Evolutionary conservation across 257 asterid species (phyloP), one percentile per base, ranked within the genome.

Genomic region (Verbena officinalis): DNA sequence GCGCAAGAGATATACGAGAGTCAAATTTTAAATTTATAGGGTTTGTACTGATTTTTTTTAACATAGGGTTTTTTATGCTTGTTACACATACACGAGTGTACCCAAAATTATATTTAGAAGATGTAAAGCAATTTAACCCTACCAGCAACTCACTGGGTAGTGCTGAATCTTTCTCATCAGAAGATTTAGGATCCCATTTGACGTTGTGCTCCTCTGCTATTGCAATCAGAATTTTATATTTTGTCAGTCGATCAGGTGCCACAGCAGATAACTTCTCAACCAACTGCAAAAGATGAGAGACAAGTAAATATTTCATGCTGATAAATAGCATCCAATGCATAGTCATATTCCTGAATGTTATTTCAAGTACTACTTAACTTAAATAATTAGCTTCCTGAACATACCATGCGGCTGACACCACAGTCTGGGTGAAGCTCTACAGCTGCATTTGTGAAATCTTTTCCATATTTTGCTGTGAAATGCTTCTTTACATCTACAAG

Each of bases 341-440:
- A 16, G 22, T n/a, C 8, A 20, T 17, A 34, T 40, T 43, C 51
- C 40, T 7, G n/a, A 50, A 52, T 7, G 33, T 40, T 27, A 78
- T 59, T n/a, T 55, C 33, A 33, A 65, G 64, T 36, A 21, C 16
- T 12, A 44, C 46, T 42, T 10, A 55, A 56, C n/a, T n/a, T n/a
- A n/a, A 5, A 19, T 10, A 20, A 45, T 52, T 27, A 65, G 69
- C 53, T 52, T 67, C 45, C 42, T 30, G 79, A 80, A 77, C 77
- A 34, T 83, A 90, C 97, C 95, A 84, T 67, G 69, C 95, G 93
- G 83, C 93, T 78, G 50, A 91, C 97, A 73, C 97, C 97, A 79
- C 91, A 80, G 10, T 80, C 78, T n/a, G 97, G 97, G 60, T 93
- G 95, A 73, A 91, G 72, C 58, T 91, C 97, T 69, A 81, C 30